Evolutionary conservation across 2,329 filamentous ascomycete species (phyloP).

Genomic region (Aspergillus chevalieri): DNA sequence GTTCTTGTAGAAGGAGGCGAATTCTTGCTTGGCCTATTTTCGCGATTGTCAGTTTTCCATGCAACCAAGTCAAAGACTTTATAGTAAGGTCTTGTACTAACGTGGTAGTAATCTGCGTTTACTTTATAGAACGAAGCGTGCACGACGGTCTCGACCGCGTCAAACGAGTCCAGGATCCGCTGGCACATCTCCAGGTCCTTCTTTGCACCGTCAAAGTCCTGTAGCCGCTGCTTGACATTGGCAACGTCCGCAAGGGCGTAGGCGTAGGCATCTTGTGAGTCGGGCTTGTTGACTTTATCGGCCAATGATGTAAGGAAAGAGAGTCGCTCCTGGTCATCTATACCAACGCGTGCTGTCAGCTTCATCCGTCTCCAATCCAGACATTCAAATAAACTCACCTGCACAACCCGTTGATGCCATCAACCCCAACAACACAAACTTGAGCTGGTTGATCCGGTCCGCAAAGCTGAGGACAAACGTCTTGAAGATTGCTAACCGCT

Average conservation of each 20-base stretch:
- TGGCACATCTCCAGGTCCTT: slow-evolving; percentile 84
- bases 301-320: slow-evolving; percentile 76
- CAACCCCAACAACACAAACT: slow-evolving; percentile 85
- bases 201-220: slow-evolving; percentile 73
- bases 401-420: slow-evolving; percentile 76
- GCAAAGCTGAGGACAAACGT: slow-evolving; percentile 93
- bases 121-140: slow-evolving; percentile 95
- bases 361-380: neutral
- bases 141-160: slow-evolving; percentile 90
- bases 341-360: slow-evolving; percentile 6
- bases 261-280: slow-evolving; percentile 91
- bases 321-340: slow-evolving; percentile 81
- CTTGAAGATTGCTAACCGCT: slow-evolving; percentile 87
- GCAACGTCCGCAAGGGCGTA: slow-evolving; percentile 89
- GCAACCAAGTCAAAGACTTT: no score
- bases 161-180: slow-evolving; percentile 81
- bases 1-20: slow-evolving; percentile 94
- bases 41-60: slow-evolving; percentile 3
- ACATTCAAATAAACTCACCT: slow-evolving; percentile 16
- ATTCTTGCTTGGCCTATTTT: slow-evolving; percentile 69
- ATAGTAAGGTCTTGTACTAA: slow-evolving; percentile 21
- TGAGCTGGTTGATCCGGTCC: slow-evolving; percentile 98
- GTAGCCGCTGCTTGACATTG: slow-evolving; percentile 73
- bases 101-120: slow-evolving; percentile 91
- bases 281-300: slow-evolving; percentile 82